phyloP scores from a whole-genome alignment of 345 rosid genomes.

The Orychophragmus violaceus region DNA sequence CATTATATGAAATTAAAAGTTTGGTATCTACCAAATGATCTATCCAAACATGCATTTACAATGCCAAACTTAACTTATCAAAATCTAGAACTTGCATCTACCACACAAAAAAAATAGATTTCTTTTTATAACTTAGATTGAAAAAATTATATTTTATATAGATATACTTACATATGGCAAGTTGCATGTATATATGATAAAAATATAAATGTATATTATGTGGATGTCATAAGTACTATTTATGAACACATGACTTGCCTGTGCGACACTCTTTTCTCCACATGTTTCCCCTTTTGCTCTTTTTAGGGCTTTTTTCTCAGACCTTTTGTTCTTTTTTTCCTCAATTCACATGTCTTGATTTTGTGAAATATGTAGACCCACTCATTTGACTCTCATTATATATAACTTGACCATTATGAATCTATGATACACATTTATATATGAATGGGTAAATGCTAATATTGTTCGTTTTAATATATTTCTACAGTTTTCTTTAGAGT shows the following conservation, averaged over 20 bases:
- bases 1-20: background rate
- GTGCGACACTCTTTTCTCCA: conserved; percentile 31
- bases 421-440: background rate
- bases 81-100: background rate
- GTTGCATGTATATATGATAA: conserved; percentile 16
- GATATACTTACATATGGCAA: conserved; percentile 3
- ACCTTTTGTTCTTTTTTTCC: conserved; percentile 26
- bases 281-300: conserved; percentile 25
- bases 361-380: conserved; percentile 28
- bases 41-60: no score
- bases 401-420: background rate
- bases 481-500: background rate
- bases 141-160: background rate
- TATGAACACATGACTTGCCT: conserved; percentile 29
- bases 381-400: conserved; percentile 2
- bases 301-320: conserved; percentile 23
- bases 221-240: conserved; percentile 18
- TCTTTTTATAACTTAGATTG: background rate
- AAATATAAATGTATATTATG: background rate
- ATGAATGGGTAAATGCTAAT: background rate
- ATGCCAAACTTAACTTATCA: no score
- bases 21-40: background rate
- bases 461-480: background rate
- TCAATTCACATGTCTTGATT: conserved; percentile 30
- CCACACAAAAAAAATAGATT: background rate